These are phyloP conservation scores for Retiboletus flavoniger DNA, from an alignment of 1,284 basidiomycete genomes.

Conservation along the genomic window DNA sequence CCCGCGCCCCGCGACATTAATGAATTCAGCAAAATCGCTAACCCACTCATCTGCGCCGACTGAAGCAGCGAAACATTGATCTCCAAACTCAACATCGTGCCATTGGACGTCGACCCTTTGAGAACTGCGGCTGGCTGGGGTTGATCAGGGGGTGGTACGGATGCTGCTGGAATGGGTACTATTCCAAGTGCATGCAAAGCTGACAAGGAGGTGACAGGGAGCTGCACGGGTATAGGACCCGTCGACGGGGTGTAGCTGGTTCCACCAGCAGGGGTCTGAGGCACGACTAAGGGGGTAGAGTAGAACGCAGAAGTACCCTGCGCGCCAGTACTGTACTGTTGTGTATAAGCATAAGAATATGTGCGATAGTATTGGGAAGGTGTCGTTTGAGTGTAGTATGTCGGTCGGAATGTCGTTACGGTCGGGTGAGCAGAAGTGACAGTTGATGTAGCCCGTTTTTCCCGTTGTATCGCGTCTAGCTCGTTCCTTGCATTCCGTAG, in stretches of 20 bases:
- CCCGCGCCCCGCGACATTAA: conserved; percentile 44
- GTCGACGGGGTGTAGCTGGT: conserved; percentile 40
- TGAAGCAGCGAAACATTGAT: conserved; percentile 72
- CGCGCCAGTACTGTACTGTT: conserved; percentile 44
- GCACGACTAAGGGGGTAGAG: conserved; percentile 32
- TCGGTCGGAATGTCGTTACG: conserved; percentile 36
- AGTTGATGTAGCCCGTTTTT: conserved; percentile 47
- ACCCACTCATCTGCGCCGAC: conserved; percentile 66
- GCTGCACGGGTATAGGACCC: conserved; percentile 66
- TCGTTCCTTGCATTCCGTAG: conserved; percentile 61
- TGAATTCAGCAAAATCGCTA: conserved; percentile 68
- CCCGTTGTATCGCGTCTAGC: conserved; percentile 63
- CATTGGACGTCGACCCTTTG: conserved; percentile 64
- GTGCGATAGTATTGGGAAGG: conserved; percentile 53
- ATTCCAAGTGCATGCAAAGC: conserved; percentile 70
- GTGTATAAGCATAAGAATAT: conserved; percentile 55
- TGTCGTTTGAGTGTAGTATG: conserved; percentile 37
- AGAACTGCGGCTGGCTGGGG: conserved; percentile 68
- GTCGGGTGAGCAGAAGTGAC: conserved; percentile 27
- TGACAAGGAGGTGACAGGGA: conserved; percentile 67
- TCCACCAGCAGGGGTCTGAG: conserved; percentile 27
- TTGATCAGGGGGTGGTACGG: conserved; percentile 54
- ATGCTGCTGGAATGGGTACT: conserved; percentile 61
- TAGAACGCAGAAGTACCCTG: conserved; percentile 30
- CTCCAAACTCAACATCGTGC: conserved; percentile 67